Conservation (phyloP, 2,329 filamentous ascomycete genomes). For the Trichophyton equinum region DNA sequence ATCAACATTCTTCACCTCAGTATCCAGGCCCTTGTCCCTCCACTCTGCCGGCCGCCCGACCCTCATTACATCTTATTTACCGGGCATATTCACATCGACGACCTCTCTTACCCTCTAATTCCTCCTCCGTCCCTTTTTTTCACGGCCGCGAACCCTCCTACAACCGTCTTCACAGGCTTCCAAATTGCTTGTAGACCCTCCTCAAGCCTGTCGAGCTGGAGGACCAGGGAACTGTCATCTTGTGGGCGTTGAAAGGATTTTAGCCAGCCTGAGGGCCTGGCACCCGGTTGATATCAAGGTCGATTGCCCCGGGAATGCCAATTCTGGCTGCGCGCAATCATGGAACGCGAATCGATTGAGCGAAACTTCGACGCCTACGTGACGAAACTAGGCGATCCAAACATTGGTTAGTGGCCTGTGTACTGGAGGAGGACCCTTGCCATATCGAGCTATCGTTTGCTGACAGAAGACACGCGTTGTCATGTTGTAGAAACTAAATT, state of each 20-base stretch:
- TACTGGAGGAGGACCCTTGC: background rate
- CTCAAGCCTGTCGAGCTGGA: background rate
- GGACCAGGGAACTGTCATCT: background rate
- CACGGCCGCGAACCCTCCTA: background rate
- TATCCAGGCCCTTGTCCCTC: background rate
- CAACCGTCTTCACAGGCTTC: background rate
- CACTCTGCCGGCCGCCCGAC: background rate
- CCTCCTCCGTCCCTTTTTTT: background rate
- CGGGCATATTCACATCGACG: background rate
- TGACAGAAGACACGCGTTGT: background rate
- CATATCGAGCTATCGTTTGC: constrained; percentile 7
- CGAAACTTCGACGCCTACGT: constrained; percentile 39
- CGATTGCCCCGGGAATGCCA: constrained; percentile 6
- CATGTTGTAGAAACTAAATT: constrained; percentile 56
- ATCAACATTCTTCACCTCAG: background rate
- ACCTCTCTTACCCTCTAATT: background rate
- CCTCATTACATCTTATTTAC: background rate
- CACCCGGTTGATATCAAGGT: background rate
- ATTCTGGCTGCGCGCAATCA: constrained; percentile 2
- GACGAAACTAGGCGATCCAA: constrained; percentile 37
- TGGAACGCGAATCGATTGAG: constrained; percentile 27
- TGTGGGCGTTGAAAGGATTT: background rate
- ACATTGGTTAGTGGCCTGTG: constrained; percentile 31
- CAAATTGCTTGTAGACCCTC: background rate
- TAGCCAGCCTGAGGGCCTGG: constrained; percentile 15